A percentile compares a stretch with the other conserved stretches of the same genome.
These are phyloP conservation scores for Podospora pseudopauciseta DNA, from an alignment of 495 filamentous ascomycete genomes.

Conservation along the genomic window DNA sequence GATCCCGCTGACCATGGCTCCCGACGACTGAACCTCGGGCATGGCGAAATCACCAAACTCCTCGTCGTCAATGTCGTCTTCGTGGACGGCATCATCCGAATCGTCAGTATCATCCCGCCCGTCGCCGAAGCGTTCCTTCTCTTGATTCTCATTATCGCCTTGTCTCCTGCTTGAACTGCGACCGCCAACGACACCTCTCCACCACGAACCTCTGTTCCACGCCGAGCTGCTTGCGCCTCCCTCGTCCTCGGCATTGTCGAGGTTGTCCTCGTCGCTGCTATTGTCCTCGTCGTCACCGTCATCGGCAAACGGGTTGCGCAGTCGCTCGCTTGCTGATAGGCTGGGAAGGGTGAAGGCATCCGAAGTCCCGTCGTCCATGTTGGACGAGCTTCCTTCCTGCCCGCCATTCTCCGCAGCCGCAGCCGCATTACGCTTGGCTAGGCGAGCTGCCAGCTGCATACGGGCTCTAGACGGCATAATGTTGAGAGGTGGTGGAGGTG, in stretches of 20 bases:
- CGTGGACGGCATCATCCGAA: constrained; percentile 27
- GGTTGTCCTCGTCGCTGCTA: constrained; percentile 34
- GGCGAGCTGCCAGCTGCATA: constrained; percentile 74
- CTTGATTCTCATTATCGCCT: constrained; percentile 7
- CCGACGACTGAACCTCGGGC: constrained; percentile 39
- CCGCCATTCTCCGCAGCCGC: constrained; percentile 34
- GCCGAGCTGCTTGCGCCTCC: constrained; percentile 20
- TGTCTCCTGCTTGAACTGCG: constrained; percentile 9
- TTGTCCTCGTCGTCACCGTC: constrained; percentile 45
- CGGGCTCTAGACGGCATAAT: constrained; percentile 83
- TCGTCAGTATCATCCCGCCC: constrained; percentile 45
- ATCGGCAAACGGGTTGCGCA: constrained; percentile 49
- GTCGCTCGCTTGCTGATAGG: constrained; percentile 23
- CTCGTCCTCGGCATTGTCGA: constrained; percentile 27
- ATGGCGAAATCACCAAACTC: constrained; percentile 54
- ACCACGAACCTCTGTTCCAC: constrained; percentile 45
- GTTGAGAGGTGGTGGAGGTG: constrained; percentile 65
- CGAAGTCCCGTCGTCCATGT: constrained; percentile 26
- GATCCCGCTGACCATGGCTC: constrained; percentile 32
- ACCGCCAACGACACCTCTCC: constrained; percentile 39
- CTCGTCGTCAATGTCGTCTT: constrained; percentile 47
- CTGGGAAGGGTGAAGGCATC: constrained; percentile 24
- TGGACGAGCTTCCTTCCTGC: constrained; percentile 22
- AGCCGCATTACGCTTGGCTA: constrained; percentile 66
- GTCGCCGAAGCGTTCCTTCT: constrained; percentile 42